Base-by-base conservation (phyloP, 2,329 filamentous ascomycete genomes). In the Claviceps sp. region DNA sequence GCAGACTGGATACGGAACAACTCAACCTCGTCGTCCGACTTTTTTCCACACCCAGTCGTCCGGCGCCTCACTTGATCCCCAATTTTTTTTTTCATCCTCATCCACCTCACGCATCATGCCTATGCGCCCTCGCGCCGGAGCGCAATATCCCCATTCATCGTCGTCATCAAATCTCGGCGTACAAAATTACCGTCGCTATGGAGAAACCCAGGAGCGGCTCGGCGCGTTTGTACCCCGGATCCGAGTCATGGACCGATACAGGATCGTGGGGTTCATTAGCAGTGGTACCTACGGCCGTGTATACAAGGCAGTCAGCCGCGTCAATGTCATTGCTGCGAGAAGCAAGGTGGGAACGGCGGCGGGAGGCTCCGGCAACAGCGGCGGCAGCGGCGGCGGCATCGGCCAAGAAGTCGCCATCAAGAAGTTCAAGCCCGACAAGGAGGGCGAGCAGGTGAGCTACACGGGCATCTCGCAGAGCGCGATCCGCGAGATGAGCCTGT, bases 391-490 rank as follows among this genome's bases (percentile, higher is more conserved):
- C 78, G 85, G 71, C 53, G 57, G 57, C 80, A 82, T 60, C 73
- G 83, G 65, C 71, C 81, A 49, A 56, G 89, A 95, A 63, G 96
- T 95, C 64, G 93, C 93, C 60, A 98, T 98, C 74, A 98, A 98
- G 67, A 98, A 98, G 79, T 95, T 96, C 79, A 96, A 96, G 73
- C 90, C 90, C 7, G 93, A 98, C 69, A 98, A 97, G 72, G 93
- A 98, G 70, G 93, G 93, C 53, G 93, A 98, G 67, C 81, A 86
- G 61, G 74, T 96, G 47, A 87, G 94, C 61, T 98, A 98, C 69
- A 97, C 93, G 0, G 93, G 93, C 55, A 95, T 98, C 58, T 97
- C 93, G 0, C 93, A 98, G 67, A 96, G 90, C 14, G 93, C 93
- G 4, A 88, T 96, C 58, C 87, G 93, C 50, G 93, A 98, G 68